Base-by-base conservation (phyloP, 2,329 filamentous ascomycete species). In the Cordyceps cateniannulata region DNA sequence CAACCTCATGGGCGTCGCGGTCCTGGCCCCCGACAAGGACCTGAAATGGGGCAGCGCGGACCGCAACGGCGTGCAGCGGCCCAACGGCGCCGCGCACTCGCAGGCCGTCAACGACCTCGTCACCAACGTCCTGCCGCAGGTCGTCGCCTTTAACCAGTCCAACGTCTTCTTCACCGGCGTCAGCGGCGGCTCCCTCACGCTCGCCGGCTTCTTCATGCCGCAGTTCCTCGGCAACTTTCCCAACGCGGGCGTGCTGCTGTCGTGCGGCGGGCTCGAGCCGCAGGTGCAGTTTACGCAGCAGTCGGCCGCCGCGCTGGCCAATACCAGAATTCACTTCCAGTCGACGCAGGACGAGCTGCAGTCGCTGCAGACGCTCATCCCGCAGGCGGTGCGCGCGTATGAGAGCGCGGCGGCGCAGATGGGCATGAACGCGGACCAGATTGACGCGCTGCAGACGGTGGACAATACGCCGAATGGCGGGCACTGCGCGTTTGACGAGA, bases 81-180 rank as follows among this genome's bases (percentile, higher is more conserved):
- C 79, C 5, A 79, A 85, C 67, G 83, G 83, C 62, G 81, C 77
- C 0, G 80, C 75, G 7, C 82, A 85, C 70, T 74, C 83, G 0
- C 79, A 81, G 63, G 81, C 81, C 29, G 81, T 85, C 48, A 77
- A 79, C 63, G 78, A 81, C 63, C 75, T 84, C 25, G 72, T 85
- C 58, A 71, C 76, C 48, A 68, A 73, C 3, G 76, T 79, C 27
- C 73, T 85, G 10, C 79, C 82, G 5, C 73, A 81, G 62, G 73
- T 82, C 49, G 76, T 85, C 7, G 77, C 81, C 3, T 84, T 85
- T 63, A 77, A 85, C 69, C 65, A 69, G 25, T 73, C 71, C 42
- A 75, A 80, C 47, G 79, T 85, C 53, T 81, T 79, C 67, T 85
- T 85, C 71, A 85, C 81, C 0, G 82, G 83, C 18, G 82, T 85